A percentile compares a stretch with the other conserved stretches of the same genome.
Conservation (phyloP, 176 grass and related monocot species). For the Ampelocalamus luodianensis region DNA sequence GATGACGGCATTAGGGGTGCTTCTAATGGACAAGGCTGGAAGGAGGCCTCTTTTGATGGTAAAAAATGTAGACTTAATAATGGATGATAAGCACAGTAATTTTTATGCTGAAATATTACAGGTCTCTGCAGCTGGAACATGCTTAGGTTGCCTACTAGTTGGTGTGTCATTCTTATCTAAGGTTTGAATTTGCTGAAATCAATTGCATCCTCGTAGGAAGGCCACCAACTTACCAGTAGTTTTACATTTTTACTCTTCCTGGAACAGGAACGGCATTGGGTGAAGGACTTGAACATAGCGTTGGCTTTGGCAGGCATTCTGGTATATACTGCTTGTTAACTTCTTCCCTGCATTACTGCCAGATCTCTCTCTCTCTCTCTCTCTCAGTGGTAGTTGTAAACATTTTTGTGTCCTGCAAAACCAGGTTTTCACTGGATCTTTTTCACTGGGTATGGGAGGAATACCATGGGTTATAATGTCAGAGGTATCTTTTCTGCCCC, state of each 20-base stretch:
- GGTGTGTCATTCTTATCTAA: constrained; percentile 75
- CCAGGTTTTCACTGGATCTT: constrained; percentile 76
- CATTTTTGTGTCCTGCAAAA: background rate
- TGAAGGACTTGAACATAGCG: constrained; percentile 50
- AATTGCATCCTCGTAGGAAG: background rate
- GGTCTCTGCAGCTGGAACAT: constrained; percentile 86
- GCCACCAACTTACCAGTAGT: background rate
- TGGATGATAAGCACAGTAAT: background rate
- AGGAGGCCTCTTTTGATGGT: constrained; percentile 85
- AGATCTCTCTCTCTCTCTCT: background rate
- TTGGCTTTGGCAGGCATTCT: constrained; percentile 73
- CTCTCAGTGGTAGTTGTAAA: constrained; percentile 19
- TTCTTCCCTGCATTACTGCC: background rate
- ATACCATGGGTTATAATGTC: constrained; percentile 98
- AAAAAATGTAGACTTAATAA: constrained; percentile 16
- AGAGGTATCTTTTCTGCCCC: constrained; percentile 52
- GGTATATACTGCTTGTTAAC: constrained; percentile 46
- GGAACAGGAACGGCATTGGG: constrained; percentile 61
- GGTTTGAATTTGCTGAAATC: constrained; percentile 42
- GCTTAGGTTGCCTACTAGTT: constrained; percentile 75
- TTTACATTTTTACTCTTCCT: background rate
- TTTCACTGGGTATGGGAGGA: constrained; percentile 83
- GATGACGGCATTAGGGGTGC: constrained; percentile 73
- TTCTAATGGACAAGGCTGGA: constrained; percentile 83
- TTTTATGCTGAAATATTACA: constrained; percentile 26